Evolutionary conservation across 1,284 basidiomycete species (phyloP).

Genomic region (Schizopora paradoxa): DNA sequence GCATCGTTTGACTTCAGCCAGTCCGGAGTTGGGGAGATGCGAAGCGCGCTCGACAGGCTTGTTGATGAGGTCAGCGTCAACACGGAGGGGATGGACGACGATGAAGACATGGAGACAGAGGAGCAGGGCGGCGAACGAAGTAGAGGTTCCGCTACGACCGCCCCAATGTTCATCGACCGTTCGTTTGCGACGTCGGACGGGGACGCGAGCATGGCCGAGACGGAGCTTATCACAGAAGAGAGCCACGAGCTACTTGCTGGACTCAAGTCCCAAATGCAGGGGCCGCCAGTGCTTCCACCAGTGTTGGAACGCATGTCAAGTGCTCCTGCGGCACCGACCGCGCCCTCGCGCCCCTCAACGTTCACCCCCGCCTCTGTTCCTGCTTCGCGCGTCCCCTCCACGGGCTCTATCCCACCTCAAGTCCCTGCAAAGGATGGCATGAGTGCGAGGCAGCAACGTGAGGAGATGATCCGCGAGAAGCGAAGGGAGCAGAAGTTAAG

Average conservation of each 20-base stretch:
- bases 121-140: constrained; percentile 18
- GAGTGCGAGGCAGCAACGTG: constrained; percentile 59
- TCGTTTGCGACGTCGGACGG: constrained; percentile 7
- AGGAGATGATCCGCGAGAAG: constrained; percentile 69
- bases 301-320: not conserved
- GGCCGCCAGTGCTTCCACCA: constrained; percentile 1
- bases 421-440: constrained; percentile 43
- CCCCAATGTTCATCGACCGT: constrained; percentile 1
- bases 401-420: constrained; percentile 42
- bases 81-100: constrained; percentile 26
- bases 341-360: constrained; percentile 18
- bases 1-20: constrained; percentile 14
- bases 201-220: constrained; percentile 16
- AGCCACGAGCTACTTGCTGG: constrained; percentile 13
- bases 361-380: not conserved
- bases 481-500: constrained; percentile 55
- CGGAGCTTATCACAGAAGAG: constrained; percentile 15
- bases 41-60: constrained; percentile 69
- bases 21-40: constrained; percentile 45
- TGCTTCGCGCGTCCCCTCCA: constrained; percentile 31
- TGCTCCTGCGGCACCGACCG: constrained; percentile 1
- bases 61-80: constrained; percentile 57
- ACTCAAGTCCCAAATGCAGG: constrained; percentile 4
- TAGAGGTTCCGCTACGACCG: constrained; percentile 1
- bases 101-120: too few species aligned